Evolutionary conservation across 1,284 basidiomycete genomes (phyloP), one percentile per base, ranked within the genome.

Genomic region (Mycocalia duriaeana): DNA sequence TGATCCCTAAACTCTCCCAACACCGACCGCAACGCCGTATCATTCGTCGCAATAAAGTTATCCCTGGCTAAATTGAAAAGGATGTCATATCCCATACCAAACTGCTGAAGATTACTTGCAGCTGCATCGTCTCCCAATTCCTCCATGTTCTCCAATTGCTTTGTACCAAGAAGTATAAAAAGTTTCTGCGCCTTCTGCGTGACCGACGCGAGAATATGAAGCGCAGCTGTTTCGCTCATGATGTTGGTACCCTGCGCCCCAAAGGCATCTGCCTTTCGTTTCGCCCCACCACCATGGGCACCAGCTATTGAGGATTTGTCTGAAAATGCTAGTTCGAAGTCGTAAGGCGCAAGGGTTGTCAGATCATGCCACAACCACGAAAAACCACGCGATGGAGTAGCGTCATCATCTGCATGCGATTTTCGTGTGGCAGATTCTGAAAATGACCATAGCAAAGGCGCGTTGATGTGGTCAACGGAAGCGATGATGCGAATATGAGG

Each of bases 1-100:
- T 97, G 94, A 64, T 97, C 94, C 57, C 79, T 79, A 64, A 94
- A 96, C 67, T 97, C 94, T 20, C 83, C 84, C 43, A 96, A 68
- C 25, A 94, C 70, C 6, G 91, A 81, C 25, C 87, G 76, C 60
- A 94, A 72, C 36, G 91, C 79, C 13, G 86, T 89, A 56, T 94
- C 91, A 61, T 84, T 92, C 40, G 87, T 85, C 5, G 92, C 92
- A 44, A 95, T 80, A 58, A 96, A 94, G 38, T 87, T 76, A 46
- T 90, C 87, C 42, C 85, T 68, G 11, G 86, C 85, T 5, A 74
- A 63, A 46, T 71, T 76, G 63, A 88, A 88, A 20, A 91, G 59
- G 18, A 71, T 66, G 53, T 82, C 79, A 56, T 89, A 87, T 19
- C 73, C 71, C 48, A 85, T 73, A 46, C 79, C 84, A 48, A 72